phyloP scores from a whole-genome alignment of 208 protist genomes.

The Trypanosomatidae sp. region DNA sequence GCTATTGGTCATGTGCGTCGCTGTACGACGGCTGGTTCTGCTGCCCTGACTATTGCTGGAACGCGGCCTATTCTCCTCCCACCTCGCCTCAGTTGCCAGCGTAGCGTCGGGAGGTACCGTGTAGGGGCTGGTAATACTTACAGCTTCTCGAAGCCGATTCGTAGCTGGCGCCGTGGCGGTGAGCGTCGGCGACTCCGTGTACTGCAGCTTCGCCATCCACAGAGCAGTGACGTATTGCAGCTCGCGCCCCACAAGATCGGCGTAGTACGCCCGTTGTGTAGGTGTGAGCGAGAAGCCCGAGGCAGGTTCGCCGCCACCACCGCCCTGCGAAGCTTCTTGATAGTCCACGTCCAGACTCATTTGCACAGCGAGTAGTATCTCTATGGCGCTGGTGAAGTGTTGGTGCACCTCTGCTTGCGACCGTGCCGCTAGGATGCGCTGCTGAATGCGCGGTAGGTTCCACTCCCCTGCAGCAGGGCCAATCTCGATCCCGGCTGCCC shows the following conservation, averaged over 20 bases:
- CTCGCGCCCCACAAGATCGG: constrained; percentile 23
- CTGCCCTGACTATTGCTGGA: neutral
- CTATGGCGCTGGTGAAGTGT: constrained; percentile 31
- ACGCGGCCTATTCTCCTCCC: neutral
- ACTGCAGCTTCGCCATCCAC: constrained; percentile 29
- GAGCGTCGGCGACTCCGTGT: neutral
- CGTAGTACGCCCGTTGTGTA: constrained; percentile 25
- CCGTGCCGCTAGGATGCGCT: constrained; percentile 26
- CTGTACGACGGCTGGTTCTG: neutral
- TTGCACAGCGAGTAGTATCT: constrained; percentile 30
- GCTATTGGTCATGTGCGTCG: neutral
- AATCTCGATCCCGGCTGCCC: constrained; percentile 22
- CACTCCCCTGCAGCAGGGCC: constrained; percentile 28
- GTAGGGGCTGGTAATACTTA: neutral
- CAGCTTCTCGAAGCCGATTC: neutral
- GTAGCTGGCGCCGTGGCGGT: neutral
- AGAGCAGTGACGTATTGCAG: constrained; percentile 29
- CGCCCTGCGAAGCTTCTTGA: constrained; percentile 3
- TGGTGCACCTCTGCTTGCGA: constrained; percentile 24
- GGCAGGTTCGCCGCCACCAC: neutral
- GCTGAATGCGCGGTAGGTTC: constrained; percentile 34
- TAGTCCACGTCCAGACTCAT: constrained; percentile 35
- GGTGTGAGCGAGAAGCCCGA: constrained; percentile 10
- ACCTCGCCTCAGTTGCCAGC: neutral
- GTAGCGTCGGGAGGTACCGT: neutral